A percentile compares a stretch with the other conserved stretches of the same genome.
phyloP scores from a whole-genome alignment of 768 basidiomycete genomes.

The Lactarius tabidus region DNA sequence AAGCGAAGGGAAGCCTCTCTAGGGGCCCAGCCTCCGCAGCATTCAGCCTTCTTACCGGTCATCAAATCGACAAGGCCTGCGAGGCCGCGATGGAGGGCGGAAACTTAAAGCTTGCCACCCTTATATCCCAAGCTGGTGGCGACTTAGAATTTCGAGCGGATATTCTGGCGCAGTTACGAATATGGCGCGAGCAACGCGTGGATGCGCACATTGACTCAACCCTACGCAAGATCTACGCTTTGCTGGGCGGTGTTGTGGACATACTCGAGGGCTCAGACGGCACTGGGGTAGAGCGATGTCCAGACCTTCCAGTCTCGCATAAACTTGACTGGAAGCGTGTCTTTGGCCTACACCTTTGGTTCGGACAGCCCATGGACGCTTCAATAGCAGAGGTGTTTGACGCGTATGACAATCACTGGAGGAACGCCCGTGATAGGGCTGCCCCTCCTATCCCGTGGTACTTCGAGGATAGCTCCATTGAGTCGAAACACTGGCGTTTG shows the following conservation, averaged over 20 bases:
- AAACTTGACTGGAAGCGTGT: constrained; percentile 93
- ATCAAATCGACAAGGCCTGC: constrained; percentile 84
- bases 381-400: constrained; percentile 66
- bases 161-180: constrained; percentile 65
- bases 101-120: constrained; percentile 80
- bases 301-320: constrained; percentile 58
- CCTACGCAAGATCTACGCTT: constrained; percentile 75
- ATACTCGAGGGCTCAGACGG: constrained; percentile 52
- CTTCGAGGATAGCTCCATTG: constrained; percentile 32
- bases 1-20: constrained; percentile 51
- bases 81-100: constrained; percentile 67
- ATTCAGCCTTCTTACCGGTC: constrained; percentile 79
- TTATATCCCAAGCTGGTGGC: constrained; percentile 83
- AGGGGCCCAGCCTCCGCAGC: constrained; percentile 47
- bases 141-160: constrained; percentile 71
- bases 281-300: constrained; percentile 47
- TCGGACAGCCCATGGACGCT: constrained; percentile 64
- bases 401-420: constrained; percentile 49
- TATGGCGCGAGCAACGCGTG: constrained; percentile 78
- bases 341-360: constrained; percentile 91
- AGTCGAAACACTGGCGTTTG: constrained; percentile 39
- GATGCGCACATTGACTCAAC: constrained; percentile 63
- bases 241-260: constrained; percentile 74
- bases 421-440: constrained; percentile 38
- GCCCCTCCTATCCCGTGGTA: constrained; percentile 61